Percentiles rank a stretch among this genome's conserved stretches.
Evolutionary conservation across 2,329 filamentous ascomycete species (phyloP).

Genomic region (Bipolaris bicolor): DNA sequence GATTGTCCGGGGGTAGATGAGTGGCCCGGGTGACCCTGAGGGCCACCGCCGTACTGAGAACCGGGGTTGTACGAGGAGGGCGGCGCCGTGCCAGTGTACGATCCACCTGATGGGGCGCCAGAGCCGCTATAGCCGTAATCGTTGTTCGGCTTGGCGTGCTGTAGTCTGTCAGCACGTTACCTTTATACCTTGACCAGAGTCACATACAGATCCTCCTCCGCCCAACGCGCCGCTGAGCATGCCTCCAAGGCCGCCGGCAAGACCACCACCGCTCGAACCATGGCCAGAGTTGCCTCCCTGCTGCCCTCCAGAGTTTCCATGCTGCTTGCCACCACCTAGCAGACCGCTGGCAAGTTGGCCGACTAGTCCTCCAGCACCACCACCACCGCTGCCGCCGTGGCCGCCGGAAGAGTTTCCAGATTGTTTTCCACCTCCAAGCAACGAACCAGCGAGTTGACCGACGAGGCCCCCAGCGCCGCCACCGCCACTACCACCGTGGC

Average conservation of each 20-base stretch:
- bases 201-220: conserved; percentile 46
- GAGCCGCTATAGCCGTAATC: conserved; percentile 66
- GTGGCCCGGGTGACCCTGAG: conserved; percentile 29
- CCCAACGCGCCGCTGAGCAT: conserved; percentile 46
- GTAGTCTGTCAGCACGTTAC: conserved; percentile 10
- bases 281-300: conserved; percentile 55
- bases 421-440: conserved; percentile 47
- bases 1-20: conserved; percentile 28
- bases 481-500: conserved; percentile 32
- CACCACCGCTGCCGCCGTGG: conserved; percentile 36
- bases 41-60: conserved; percentile 27
- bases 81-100: conserved; percentile 68
- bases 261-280: conserved; percentile 18
- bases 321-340: conserved; percentile 47
- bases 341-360: conserved; percentile 63
- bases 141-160: conserved; percentile 46
- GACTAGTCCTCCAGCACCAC: conserved; percentile 50
- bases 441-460: conserved; percentile 63
- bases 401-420: conserved; percentile 26
- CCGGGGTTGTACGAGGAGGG: conserved; percentile 64
- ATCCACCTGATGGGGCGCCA: conserved; percentile 55
- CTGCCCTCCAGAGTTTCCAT: conserved; percentile 51
- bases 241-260: conserved; percentile 28
- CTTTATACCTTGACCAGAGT: background rate
- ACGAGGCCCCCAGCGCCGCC: conserved; percentile 48